Evolutionary conservation across 441 rosid species (phyloP).

Genomic region (Kokia cookei): DNA sequence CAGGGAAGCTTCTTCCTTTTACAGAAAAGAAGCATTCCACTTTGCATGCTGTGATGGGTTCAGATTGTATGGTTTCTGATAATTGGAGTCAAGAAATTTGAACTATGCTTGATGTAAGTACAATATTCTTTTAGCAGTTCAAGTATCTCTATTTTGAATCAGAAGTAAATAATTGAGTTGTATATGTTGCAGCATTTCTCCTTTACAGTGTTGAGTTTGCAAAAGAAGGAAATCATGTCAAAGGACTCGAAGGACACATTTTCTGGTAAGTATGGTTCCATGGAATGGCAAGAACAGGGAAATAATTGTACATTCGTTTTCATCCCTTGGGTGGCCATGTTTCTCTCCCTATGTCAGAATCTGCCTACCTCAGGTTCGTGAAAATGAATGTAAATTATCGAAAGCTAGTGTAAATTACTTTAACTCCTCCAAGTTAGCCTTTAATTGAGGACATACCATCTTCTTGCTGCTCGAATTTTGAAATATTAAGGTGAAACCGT

Average conservation of each 20-base stretch:
- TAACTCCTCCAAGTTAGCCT: background rate
- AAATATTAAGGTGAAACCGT: background rate
- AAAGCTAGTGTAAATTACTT: background rate
- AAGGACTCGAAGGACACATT: background rate
- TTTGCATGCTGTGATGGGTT: background rate
- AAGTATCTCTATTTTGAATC: background rate
- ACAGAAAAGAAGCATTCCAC: slow-evolving; percentile 8
- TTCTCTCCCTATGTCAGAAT: background rate
- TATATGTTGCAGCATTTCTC: background rate
- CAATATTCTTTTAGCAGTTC: background rate
- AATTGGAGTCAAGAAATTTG: slow-evolving; percentile 48
- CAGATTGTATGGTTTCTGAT: slow-evolving; percentile 7
- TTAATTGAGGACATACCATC: background rate
- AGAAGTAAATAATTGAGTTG: background rate
- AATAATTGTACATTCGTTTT: background rate
- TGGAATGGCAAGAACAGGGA: background rate
- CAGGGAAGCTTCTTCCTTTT: slow-evolving; percentile 35
- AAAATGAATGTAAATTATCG: background rate
- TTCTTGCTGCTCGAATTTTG: background rate
- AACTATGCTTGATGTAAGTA: slow-evolving; percentile 10
- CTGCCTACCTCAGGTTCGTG: background rate
- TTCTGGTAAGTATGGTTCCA: background rate
- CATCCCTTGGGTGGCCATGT: background rate
- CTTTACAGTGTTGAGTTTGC: background rate
- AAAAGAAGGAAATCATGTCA: background rate